Percentiles rank a stretch among this genome's conserved stretches.
Evolutionary conservation across 768 basidiomycete species (phyloP).

Genomic region (Suillus fuscotomentosus): DNA sequence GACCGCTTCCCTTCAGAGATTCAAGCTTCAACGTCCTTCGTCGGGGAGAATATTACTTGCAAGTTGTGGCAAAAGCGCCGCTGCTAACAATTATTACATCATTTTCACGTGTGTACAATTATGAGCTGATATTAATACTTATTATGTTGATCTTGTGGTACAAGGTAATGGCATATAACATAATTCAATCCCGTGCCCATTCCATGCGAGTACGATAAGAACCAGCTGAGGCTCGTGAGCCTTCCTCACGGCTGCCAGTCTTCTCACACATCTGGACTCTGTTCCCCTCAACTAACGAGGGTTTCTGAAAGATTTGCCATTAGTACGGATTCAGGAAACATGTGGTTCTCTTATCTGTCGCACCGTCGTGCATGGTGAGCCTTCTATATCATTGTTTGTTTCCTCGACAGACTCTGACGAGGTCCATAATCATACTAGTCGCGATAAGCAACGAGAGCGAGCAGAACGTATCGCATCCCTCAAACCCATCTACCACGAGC

Average conservation of each 20-base stretch:
- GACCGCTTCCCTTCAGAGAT: no score
- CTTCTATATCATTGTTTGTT: neutral
- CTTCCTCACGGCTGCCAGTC: neutral
- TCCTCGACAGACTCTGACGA: neutral
- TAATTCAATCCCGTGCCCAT: neutral
- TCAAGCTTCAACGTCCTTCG: no score
- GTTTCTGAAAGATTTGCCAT: neutral
- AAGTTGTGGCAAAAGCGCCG: no score
- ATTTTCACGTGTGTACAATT: no score
- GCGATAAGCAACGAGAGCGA: conserved; percentile 35
- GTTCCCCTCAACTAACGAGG: neutral
- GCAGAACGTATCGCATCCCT: conserved; percentile 30
- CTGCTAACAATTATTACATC: no score
- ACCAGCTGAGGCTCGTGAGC: neutral
- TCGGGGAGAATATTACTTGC: no score
- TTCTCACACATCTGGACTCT: neutral
- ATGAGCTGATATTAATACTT: no score
- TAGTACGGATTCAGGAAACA: conserved; percentile 2
- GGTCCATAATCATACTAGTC: conserved; percentile 15
- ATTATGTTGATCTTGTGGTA: no score
- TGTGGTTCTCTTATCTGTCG: conserved; percentile 37
- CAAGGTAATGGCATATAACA: neutral
- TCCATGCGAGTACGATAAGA: conserved; percentile 1
- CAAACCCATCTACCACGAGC: conserved; percentile 28
- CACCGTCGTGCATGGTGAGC: conserved; percentile 37